Conservation (phyloP, 2,329 filamentous ascomycete genomes). For the Phialophora macrospora region DNA sequence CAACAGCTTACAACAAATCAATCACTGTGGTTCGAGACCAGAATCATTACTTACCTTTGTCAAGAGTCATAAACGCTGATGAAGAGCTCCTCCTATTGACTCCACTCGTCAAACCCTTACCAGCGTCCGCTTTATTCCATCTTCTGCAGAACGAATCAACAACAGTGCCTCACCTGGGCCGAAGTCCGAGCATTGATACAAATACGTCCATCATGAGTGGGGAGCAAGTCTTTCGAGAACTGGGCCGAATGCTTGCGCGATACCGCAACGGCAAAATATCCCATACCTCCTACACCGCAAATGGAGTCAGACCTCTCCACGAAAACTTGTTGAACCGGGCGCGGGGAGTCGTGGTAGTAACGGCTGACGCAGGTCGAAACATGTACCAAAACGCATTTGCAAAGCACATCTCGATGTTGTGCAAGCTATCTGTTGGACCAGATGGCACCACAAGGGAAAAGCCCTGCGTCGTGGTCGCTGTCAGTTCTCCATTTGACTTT, state of each 20-base stretch:
- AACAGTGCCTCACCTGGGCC: conserved; percentile 38
- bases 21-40: conserved; percentile 93
- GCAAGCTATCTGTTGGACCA: conserved; percentile 54
- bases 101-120: conserved; percentile 87
- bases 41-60: conserved; percentile 79
- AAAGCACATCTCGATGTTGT: conserved; percentile 95
- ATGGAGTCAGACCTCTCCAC: conserved; percentile 88
- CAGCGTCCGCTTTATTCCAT: conserved; percentile 81
- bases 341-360: conserved; percentile 85
- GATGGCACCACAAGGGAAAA: conserved; percentile 64
- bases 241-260: conserved; percentile 84
- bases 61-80: conserved; percentile 77
- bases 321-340: conserved; percentile 90
- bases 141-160: conserved; percentile 53
- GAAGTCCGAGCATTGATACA: conserved; percentile 58
- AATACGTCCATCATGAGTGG: conserved; percentile 79
- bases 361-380: conserved; percentile 91
- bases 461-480: conserved; percentile 85
- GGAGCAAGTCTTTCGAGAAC: conserved; percentile 87
- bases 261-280: conserved; percentile 83
- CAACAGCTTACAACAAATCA: conserved; percentile 85
- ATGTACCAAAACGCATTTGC: conserved; percentile 93
- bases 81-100: conserved; percentile 90
- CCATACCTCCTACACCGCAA: conserved; percentile 93
- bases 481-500: conserved; percentile 96